Evolutionary conservation across 495 filamentous ascomycete species (phyloP).

Genomic region (Bathelium albidoporum): DNA sequence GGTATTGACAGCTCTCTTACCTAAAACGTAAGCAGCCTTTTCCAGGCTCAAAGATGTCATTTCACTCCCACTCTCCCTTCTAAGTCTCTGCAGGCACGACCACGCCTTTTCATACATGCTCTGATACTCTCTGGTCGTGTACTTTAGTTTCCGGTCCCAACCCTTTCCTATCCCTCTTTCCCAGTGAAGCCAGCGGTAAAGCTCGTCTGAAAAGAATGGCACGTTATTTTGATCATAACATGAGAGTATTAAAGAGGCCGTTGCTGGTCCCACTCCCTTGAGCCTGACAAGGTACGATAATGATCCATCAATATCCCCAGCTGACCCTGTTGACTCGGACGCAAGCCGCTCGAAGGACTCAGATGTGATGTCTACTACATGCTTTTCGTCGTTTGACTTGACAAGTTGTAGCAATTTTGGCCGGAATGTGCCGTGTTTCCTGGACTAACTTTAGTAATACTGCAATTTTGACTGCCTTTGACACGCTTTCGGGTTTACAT

Average conservation of each 20-base stretch:
- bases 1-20: conserved; percentile 3
- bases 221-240: conserved; percentile 45
- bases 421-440: conserved; percentile 58
- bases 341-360: conserved; percentile 34
- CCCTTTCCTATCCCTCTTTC: conserved; percentile 32
- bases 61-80: conserved; percentile 28
- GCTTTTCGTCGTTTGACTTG: conserved; percentile 43
- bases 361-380: conserved; percentile 36
- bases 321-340: conserved; percentile 38
- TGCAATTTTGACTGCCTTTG: neutral
- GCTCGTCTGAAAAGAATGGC: conserved; percentile 70
- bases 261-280: conserved; percentile 61
- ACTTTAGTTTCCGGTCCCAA: conserved; percentile 48
- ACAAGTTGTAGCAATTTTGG: conserved; percentile 57
- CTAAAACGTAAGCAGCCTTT: conserved; percentile 53
- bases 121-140: conserved; percentile 54
- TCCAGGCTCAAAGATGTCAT: conserved; percentile 53
- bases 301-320: conserved; percentile 29
- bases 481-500: no score
- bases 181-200: conserved; percentile 52
- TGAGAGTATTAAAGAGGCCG: conserved; percentile 59
- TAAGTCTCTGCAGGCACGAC: neutral
- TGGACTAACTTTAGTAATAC: conserved; percentile 11
- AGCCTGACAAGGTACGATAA: conserved; percentile 42
- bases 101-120: conserved; percentile 39